Conservation (phyloP, 768 basidiomycete species). For the Lactarius trivialis region DNA sequence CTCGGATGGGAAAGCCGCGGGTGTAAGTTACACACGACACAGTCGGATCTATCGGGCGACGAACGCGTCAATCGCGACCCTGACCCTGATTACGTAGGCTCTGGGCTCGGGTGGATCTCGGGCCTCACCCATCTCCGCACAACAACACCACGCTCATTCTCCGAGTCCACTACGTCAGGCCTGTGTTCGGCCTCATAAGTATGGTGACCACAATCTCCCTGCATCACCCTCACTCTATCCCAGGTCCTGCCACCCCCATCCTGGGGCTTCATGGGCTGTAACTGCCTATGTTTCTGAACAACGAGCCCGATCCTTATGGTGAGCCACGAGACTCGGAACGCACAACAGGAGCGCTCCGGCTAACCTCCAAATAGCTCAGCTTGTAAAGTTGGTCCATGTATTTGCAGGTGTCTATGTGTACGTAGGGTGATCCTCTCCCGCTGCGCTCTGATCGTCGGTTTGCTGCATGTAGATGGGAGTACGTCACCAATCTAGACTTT, state of each 20-base stretch:
- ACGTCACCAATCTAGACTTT: conserved; percentile 14
- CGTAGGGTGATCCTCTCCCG: no score
- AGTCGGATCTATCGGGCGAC: no score
- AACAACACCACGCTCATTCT: neutral
- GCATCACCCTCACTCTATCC: neutral
- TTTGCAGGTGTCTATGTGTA: conserved; percentile 15
- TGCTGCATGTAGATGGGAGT: conserved; percentile 10
- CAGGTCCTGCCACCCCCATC: neutral
- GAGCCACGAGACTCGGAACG: neutral
- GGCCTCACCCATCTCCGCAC: neutral
- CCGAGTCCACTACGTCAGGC: neutral
- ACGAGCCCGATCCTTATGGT: conserved; percentile 7
- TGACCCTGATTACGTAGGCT: no score
- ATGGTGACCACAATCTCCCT: neutral
- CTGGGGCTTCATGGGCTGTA: neutral
- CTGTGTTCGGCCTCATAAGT: neutral
- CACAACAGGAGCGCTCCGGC: neutral
- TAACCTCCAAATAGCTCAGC: neutral
- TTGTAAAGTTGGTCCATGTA: conserved; percentile 13
- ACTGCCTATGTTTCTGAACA: conserved; percentile 5
- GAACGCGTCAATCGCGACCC: no score
- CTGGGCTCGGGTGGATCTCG: no score
- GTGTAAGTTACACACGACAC: neutral
- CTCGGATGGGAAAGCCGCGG: neutral
- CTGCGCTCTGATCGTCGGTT: neutral